Base-by-base conservation (phyloP, 129 eudicot species). In the Flaveria brownii region DNA sequence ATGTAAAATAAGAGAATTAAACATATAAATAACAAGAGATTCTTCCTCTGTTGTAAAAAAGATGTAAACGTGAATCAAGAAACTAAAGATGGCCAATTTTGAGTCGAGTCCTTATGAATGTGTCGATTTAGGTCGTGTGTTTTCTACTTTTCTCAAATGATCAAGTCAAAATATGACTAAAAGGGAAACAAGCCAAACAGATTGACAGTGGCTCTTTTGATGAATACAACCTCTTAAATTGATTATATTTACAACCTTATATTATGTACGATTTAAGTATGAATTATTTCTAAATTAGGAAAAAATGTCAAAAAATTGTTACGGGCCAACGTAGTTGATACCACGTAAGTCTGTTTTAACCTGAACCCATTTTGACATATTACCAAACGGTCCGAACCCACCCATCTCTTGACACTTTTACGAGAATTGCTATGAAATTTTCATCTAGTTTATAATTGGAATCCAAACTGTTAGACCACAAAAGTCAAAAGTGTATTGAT, bases 351-450 rank as follows among this genome's bases (percentile, higher is more conserved):
- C 36, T n/a, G 43, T 28, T 22, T 70, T 9, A 39, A 20, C 52
- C 54, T 3, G 55, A 23, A 73, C 17, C 68, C 42, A 5, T 18
- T 33, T 39, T 55, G 50, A 17, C 66, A 26, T 2, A 15, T 41
- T 57, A 20, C 59, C 16, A 42, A 57, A 16, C n/a, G 5, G 11
- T 4, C 11, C 22, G 22, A 22, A 22, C 78, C 36, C 30, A 15
- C 36, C 69, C 69, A 63, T 63, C 22, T 30, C 7, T 28, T 63
- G 69, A 14, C 69, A 28, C 69, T 4, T 63, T 63, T 63, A 63
- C 46, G 16, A 7, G 52, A 72, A 54, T 17, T 6, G 5, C 11
- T 50, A 71, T 17, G 11, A 57, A 41, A 43, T 20, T 47, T 75
- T 9, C 15, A 46, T 64, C 42, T 18, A 3, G 55, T 50, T 45